Percentiles rank a stretch among this genome's conserved stretches.
phyloP scores from a whole-genome alignment of 2,329 filamentous ascomycete genomes.

The Helminthosporium solani region DNA sequence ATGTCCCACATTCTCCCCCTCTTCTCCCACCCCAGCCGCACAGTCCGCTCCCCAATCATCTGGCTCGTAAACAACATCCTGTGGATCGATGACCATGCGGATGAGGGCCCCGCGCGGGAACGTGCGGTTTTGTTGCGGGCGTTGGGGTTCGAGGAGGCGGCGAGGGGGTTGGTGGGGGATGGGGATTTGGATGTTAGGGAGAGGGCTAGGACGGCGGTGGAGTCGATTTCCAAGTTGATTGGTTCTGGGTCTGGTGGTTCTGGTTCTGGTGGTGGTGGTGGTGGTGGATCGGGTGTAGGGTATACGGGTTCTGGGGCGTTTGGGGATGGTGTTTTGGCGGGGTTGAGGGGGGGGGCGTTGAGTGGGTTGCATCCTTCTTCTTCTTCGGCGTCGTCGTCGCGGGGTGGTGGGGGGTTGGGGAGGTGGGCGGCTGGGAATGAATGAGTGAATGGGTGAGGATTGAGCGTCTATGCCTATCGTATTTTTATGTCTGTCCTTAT shows the following conservation, averaged over 20 bases:
- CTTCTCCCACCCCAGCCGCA: conserved; percentile 69
- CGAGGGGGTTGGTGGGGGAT: conserved; percentile 65
- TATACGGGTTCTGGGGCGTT: conserved; percentile 1
- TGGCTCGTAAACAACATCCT: conserved; percentile 86
- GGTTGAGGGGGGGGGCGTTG: conserved; percentile 7
- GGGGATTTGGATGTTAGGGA: conserved; percentile 78
- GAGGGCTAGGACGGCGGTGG: conserved; percentile 75
- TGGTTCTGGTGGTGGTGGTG: conserved; percentile 3
- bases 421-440: conserved; percentile 1
- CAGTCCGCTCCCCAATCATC: conserved; percentile 75
- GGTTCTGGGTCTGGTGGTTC: conserved; percentile 9
- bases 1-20: conserved; percentile 72
- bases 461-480: neutral
- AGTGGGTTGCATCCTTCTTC: conserved; percentile 11
- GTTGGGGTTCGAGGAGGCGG: conserved; percentile 68
- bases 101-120: conserved; percentile 64
- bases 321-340: conserved; percentile 3
- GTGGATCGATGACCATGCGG: conserved; percentile 73
- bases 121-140: conserved; percentile 69
- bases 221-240: conserved; percentile 52
- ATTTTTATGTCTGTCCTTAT: too few species aligned
- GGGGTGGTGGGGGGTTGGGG: neutral
- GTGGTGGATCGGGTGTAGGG: conserved; percentile 4
- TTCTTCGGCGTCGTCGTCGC: too few species aligned
- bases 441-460: neutral